A percentile compares a stretch with the other conserved stretches of the same genome.
Evolutionary conservation across 345 rosid species (phyloP).

Genomic region (Cardiospermum halicacabum): DNA sequence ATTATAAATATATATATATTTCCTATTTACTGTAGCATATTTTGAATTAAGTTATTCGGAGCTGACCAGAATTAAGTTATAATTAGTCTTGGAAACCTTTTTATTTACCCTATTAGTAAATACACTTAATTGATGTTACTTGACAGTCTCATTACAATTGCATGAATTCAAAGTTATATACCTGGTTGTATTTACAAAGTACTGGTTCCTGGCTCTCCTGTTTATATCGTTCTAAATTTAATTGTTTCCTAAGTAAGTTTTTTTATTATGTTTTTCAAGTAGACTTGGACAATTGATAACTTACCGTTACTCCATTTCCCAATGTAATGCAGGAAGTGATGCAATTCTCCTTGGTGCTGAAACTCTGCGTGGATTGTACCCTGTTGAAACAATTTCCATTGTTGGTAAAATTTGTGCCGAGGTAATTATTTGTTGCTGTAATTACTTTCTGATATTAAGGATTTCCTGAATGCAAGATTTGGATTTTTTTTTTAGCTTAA

Average conservation of each 20-base stretch:
- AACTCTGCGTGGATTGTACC: slow-evolving; percentile 89
- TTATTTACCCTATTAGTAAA: too few species aligned
- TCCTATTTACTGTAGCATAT: too few species aligned
- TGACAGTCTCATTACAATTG: too few species aligned
- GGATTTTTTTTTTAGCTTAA: neutral
- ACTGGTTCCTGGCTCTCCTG: neutral
- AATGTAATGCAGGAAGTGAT: slow-evolving; percentile 67
- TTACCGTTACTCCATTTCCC: neutral
- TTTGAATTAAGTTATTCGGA: too few species aligned
- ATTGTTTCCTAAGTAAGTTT: neutral
- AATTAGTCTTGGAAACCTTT: too few species aligned
- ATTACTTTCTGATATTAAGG: neutral
- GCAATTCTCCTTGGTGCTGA: slow-evolving; percentile 99
- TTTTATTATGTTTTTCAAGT: neutral
- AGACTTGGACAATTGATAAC: neutral
- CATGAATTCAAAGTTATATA: too few species aligned
- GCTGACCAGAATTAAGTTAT: too few species aligned
- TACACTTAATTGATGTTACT: too few species aligned
- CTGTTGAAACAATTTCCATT: slow-evolving; percentile 80
- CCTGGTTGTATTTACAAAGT: neutral
- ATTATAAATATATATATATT: too few species aligned
- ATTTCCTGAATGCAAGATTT: neutral
- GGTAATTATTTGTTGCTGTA: slow-evolving; percentile 33
- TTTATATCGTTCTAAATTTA: neutral
- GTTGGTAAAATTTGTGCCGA: slow-evolving; percentile 93